Evolutionary conservation across 1,284 basidiomycete species (phyloP).

Genomic region (Cryptococcus hybrid): DNA sequence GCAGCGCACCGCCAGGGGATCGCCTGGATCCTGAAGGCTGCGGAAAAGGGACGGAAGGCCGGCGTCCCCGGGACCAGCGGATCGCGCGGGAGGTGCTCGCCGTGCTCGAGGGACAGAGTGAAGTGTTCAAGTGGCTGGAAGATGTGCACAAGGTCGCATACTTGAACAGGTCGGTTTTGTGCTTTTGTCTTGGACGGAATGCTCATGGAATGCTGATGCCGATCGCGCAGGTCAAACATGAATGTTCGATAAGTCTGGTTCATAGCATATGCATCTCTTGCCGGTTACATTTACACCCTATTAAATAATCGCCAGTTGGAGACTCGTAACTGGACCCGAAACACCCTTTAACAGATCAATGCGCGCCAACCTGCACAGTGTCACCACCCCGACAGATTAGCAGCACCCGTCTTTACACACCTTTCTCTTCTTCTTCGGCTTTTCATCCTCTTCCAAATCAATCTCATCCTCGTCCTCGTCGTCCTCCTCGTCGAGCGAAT

Average conservation of each 20-base stretch:
- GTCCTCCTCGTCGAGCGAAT: slow-evolving; percentile 40
- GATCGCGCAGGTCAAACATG: slow-evolving; percentile 20
- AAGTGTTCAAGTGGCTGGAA: slow-evolving; percentile 60
- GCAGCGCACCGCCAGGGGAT: slow-evolving; percentile 68
- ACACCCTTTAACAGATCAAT: too few relatives aligned
- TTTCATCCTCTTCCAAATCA: slow-evolving; percentile 44
- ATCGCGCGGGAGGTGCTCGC: slow-evolving; percentile 71
- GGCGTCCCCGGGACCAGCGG: slow-evolving; percentile 62
- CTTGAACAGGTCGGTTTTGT: slow-evolving; percentile 65
- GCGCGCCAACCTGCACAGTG: too few relatives aligned
- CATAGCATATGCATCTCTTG: neutral
- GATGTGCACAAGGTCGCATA: slow-evolving; percentile 68
- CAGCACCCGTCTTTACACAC: slow-evolving; percentile 3
- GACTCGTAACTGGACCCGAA: too few relatives aligned
- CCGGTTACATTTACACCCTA: neutral
- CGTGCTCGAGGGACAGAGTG: slow-evolving; percentile 62
- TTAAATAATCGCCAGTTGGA: too few relatives aligned
- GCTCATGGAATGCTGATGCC: neutral
- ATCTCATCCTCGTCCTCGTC: slow-evolving; percentile 43
- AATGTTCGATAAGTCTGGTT: slow-evolving; percentile 10
- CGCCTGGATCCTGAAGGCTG: slow-evolving; percentile 63
- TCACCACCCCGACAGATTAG: neutral
- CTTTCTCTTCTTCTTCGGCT: slow-evolving; percentile 35
- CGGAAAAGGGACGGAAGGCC: slow-evolving; percentile 52
- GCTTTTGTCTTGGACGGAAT: neutral